Evolutionary conservation across 2,329 filamentous ascomycete species (phyloP), one percentile per base, ranked within the genome.

Genomic region (Penicillium polonicum): DNA sequence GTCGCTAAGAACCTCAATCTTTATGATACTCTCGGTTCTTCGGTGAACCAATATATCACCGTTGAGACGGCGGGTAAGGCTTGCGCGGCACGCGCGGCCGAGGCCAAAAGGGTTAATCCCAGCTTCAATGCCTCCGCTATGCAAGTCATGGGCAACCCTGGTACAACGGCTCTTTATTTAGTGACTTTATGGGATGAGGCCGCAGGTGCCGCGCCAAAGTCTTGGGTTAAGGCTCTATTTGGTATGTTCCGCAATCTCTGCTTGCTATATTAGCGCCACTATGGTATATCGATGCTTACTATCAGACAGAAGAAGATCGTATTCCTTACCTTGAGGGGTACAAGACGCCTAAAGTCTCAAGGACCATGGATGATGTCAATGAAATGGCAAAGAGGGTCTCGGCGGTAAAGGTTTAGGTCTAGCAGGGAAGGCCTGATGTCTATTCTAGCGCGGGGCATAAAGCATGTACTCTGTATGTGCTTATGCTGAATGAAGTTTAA

Each of bases 301-400:
- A 27, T 39, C 9, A 17, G 6, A 9, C 9, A 52, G 50, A 52
- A 38, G 50, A 52, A 21, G 50, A 52, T 15, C 41, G 41, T 9
- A 52, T 52, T 8, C 31, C 50, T 13, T 52, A 45, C 12, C 31
- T 12, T 21, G 50, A 52, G 29, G 50, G 50, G n/a, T 52, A 45
- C 3, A 23, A 13, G 9, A 15, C 17, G 19, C 35, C 35, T 29
- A 23, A 15, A 27, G 7, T 49, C 2, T 12, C 35, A 7, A 41
- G 35, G 48, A 50, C 35, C 2, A 13, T 39, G 25, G 48, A 25
- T 2, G 27, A 41, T 19, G 25, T 50, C 10, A 39, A 17, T 13
- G 21, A 50, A 29, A 50, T 50, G 33, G 2, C 23, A 27, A 29
- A 41, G 25, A 38, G 46, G 12, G 35, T 49, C 35, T 27, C 36